phyloP scores from a whole-genome alignment of 2,329 filamentous ascomycete species.

The Penicillium sp. region DNA sequence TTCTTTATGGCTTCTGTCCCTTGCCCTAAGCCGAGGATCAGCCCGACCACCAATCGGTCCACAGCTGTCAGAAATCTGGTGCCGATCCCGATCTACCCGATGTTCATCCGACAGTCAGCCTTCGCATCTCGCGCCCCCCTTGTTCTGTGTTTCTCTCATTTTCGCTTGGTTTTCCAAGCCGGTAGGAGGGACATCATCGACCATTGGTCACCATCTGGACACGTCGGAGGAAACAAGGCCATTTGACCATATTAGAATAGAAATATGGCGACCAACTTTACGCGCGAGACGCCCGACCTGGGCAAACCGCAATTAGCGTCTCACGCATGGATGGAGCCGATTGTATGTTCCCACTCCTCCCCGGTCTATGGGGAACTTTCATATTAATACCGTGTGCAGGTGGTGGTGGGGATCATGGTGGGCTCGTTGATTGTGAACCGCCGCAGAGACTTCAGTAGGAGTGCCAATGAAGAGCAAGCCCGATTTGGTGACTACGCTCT shows the following conservation, averaged over 20 bases:
- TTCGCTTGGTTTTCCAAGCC: not conserved
- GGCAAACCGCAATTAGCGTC: slow-evolving; percentile 38
- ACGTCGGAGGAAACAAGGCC: too few relatives aligned
- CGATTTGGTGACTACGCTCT: not conserved
- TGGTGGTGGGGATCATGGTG: slow-evolving; percentile 51
- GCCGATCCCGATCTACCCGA: too few relatives aligned
- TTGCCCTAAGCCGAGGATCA: too few relatives aligned
- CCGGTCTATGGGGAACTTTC: not conserved
- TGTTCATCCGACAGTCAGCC: too few relatives aligned
- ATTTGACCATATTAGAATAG: not conserved
- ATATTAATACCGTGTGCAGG: slow-evolving; percentile 30
- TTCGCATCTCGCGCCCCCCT: too few relatives aligned
- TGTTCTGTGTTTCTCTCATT: too few relatives aligned
- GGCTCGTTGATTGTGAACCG: slow-evolving; percentile 49
- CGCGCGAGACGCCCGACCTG: slow-evolving; percentile 24
- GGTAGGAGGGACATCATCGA: not conserved
- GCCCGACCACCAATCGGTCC: too few relatives aligned
- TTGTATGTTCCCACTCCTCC: slow-evolving; percentile 24
- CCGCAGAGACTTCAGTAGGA: slow-evolving; percentile 39
- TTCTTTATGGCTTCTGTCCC: too few relatives aligned
- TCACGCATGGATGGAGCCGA: slow-evolving; percentile 36
- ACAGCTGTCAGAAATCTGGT: too few relatives aligned
- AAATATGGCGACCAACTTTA: not conserved
- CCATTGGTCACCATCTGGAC: not conserved
- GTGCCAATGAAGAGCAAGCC: not conserved